phyloP scores from a whole-genome alignment of 169 alveolate genomes.

The Amoebophrya sp. region DNA sequence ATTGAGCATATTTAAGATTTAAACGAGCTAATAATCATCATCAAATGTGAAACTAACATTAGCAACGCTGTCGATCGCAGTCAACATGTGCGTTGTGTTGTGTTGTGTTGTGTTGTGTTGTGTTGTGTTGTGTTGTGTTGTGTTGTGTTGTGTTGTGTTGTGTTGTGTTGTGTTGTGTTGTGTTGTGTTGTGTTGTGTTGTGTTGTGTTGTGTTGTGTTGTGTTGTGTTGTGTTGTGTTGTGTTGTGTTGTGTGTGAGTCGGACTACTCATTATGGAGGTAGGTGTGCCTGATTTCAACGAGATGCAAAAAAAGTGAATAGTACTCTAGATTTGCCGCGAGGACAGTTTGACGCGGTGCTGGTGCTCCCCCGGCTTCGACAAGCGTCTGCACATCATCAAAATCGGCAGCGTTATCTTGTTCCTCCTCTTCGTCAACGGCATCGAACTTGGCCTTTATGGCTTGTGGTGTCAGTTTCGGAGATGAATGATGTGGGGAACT shows the following conservation, averaged over 20 bases:
- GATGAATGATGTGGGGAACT: too few species aligned
- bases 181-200: conserved; percentile 9
- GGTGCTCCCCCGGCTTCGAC: not conserved
- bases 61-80: too few species aligned
- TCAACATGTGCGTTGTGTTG: not conserved
- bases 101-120: not conserved
- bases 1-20: too few species aligned
- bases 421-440: not conserved
- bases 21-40: too few species aligned
- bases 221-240: conserved; percentile 9
- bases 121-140: not conserved
- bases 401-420: not conserved
- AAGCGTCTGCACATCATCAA: not conserved
- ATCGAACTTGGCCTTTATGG: not conserved
- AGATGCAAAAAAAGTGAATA: too few species aligned
- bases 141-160: conserved; percentile 9
- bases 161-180: conserved; percentile 9
- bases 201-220: conserved; percentile 9
- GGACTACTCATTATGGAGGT: too few species aligned
- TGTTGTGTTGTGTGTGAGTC: not conserved
- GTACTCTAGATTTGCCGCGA: too few species aligned
- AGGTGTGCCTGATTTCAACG: too few species aligned
- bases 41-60: too few species aligned
- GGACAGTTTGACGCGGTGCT: too few species aligned
- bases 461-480: not conserved